Conservation (phyloP, 768 basidiomycete species). For the Mycena capillaripes region DNA sequence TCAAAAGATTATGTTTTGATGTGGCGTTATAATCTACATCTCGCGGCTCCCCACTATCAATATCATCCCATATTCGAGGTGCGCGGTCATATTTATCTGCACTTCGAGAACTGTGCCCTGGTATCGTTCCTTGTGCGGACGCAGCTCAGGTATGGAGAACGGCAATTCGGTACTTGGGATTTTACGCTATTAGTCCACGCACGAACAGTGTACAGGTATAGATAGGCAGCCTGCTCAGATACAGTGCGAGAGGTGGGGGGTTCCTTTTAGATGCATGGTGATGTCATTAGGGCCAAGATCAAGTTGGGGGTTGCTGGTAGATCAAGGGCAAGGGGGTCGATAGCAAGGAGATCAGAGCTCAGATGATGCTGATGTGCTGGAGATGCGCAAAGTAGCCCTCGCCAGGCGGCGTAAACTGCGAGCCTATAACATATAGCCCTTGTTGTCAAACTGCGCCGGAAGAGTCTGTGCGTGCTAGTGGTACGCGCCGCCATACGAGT, state of each 20-base stretch:
- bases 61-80: no score
- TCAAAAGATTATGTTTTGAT: no score
- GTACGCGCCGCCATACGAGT: constrained; percentile 20
- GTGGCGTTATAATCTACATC: no score
- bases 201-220: no score
- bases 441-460: constrained; percentile 33
- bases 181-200: no score
- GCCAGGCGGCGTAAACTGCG: constrained; percentile 4
- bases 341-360: not conserved
- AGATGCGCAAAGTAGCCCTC: constrained; percentile 33
- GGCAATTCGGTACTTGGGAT: no score
- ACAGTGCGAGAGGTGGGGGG: constrained; percentile 17
- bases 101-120: no score
- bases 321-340: not conserved
- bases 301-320: constrained; percentile 3
- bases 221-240: no score
- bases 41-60: no score
- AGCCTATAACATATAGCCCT: constrained; percentile 31
- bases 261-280: not conserved
- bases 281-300: constrained; percentile 21
- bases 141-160: no score
- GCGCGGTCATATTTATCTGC: no score
- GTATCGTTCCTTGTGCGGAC: no score
- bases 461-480: constrained; percentile 37
- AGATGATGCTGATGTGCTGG: constrained; percentile 41